These are phyloP conservation scores for Persicaria tinctoria DNA, from an alignment of 148 eudicot species.

Conservation along the genomic window DNA sequence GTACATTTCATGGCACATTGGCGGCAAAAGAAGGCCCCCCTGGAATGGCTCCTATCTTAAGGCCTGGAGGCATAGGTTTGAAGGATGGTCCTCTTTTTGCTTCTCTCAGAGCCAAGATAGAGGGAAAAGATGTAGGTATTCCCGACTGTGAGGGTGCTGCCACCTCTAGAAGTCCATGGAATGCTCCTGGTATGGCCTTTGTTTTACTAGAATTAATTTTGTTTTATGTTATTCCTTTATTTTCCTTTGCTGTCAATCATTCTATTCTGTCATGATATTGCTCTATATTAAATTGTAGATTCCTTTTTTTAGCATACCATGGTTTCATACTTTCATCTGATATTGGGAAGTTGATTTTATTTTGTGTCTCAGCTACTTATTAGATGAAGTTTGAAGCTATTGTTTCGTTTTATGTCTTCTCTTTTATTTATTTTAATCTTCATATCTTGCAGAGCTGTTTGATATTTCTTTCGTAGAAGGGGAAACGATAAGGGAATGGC, in stretches of 20 bases:
- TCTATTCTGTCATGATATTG: background rate
- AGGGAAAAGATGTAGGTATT: conserved; percentile 44
- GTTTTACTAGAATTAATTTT: background rate
- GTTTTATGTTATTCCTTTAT: background rate
- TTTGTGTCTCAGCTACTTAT: background rate
- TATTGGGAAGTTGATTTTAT: background rate
- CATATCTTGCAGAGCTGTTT: conserved; percentile 33
- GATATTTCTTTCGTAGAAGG: conserved; percentile 29
- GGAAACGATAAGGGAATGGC: conserved; percentile 41
- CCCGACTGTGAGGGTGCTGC: conserved; percentile 48
- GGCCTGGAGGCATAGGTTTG: conserved; percentile 43
- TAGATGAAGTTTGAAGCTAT: background rate
- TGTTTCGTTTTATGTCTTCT: background rate
- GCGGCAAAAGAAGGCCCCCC: conserved; percentile 38
- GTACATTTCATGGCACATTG: conserved; percentile 34
- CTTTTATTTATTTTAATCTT: background rate
- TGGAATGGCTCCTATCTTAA: conserved; percentile 35
- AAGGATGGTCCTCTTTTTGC: conserved; percentile 37
- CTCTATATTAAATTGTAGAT: background rate
- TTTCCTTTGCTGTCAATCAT: background rate
- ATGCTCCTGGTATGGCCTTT: conserved; percentile 36
- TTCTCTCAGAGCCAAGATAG: conserved; percentile 33
- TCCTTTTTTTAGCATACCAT: background rate
- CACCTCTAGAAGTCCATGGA: conserved; percentile 44
- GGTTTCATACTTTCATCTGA: background rate